Conservation (phyloP, 495 filamentous ascomycete species). For the Tuber melanosporum region DNA sequence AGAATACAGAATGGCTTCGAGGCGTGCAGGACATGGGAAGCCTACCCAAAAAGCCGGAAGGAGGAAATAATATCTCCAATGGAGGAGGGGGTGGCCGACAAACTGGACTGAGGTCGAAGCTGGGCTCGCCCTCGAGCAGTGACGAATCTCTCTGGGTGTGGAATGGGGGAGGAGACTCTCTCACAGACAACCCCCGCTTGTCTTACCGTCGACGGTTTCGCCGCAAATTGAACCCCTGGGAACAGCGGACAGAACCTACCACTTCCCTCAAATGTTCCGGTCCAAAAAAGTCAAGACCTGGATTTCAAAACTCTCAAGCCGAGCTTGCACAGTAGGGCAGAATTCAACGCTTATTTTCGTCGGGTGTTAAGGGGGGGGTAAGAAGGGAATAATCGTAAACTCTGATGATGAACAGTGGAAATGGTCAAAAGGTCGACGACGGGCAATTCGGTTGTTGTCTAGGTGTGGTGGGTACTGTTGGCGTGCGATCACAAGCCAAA, state of each 20-base stretch:
- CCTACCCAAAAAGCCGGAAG: slow-evolving; percentile 38
- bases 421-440: slow-evolving; percentile 17
- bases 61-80: slow-evolving; percentile 33
- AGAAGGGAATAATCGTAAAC: not conserved
- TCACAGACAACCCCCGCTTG: slow-evolving; percentile 26
- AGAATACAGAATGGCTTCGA: slow-evolving; percentile 22
- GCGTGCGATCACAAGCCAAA: slow-evolving; percentile 17
- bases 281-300: not conserved
- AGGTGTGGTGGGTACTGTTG: slow-evolving; percentile 28
- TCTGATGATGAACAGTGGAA: slow-evolving; percentile 18
- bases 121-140: slow-evolving; percentile 7
- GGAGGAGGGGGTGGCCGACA: slow-evolving; percentile 22
- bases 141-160: slow-evolving; percentile 15
- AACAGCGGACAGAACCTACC: slow-evolving; percentile 15
- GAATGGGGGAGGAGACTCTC: slow-evolving; percentile 16
- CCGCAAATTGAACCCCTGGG: slow-evolving; percentile 22
- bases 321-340: not conserved
- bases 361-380: not conserved
- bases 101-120: slow-evolving; percentile 14
- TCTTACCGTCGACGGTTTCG: slow-evolving; percentile 30
- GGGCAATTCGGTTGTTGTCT: slow-evolving; percentile 24
- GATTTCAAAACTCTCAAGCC: not conserved
- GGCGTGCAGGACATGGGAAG: slow-evolving; percentile 37
- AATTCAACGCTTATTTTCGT: not conserved
- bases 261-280: slow-evolving; percentile 26